Percentiles rank a stretch among this genome's conserved stretches.
phyloP scores from a whole-genome alignment of 495 filamentous ascomycete genomes.

The Daldinia childiae region DNA sequence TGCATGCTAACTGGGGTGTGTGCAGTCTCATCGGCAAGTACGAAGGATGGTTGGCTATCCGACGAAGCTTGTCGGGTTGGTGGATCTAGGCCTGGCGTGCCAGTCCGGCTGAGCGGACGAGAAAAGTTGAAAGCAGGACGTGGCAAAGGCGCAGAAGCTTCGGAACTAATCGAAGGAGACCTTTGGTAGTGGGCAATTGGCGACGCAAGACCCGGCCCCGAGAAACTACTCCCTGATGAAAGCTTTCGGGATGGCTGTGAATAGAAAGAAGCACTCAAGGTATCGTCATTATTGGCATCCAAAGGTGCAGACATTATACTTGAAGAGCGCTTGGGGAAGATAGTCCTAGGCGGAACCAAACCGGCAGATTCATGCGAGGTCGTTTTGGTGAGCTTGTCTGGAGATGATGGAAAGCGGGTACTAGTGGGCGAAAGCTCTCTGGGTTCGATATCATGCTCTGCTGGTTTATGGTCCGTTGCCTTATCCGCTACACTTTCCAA shows the following conservation, averaged over 20 bases:
- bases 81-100: conserved; percentile 68
- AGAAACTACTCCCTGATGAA: conserved; percentile 67
- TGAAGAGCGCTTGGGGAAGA: conserved; percentile 58
- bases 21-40: conserved; percentile 66
- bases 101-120: conserved; percentile 82
- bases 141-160: conserved; percentile 67
- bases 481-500: conserved; percentile 37
- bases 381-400: conserved; percentile 52
- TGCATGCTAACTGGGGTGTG: conserved; percentile 72
- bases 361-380: conserved; percentile 51
- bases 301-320: conserved; percentile 58
- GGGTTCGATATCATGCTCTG: conserved; percentile 6
- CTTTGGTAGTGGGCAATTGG: conserved; percentile 67
- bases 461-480: conserved; percentile 10
- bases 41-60: conserved; percentile 70
- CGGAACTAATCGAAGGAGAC: conserved; percentile 85
- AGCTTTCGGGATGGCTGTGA: conserved; percentile 63
- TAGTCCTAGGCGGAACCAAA: conserved; percentile 55
- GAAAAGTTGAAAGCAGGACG: conserved; percentile 93
- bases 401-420: conserved; percentile 44
- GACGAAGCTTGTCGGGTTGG: conserved; percentile 67
- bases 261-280: conserved; percentile 53
- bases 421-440: conserved; percentile 36
- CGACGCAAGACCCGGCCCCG: conserved; percentile 58
- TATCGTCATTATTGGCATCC: conserved; percentile 53